Conservation (phyloP, 192 early-diverging fungal genomes). For the Entomortierella lignicola region DNA sequence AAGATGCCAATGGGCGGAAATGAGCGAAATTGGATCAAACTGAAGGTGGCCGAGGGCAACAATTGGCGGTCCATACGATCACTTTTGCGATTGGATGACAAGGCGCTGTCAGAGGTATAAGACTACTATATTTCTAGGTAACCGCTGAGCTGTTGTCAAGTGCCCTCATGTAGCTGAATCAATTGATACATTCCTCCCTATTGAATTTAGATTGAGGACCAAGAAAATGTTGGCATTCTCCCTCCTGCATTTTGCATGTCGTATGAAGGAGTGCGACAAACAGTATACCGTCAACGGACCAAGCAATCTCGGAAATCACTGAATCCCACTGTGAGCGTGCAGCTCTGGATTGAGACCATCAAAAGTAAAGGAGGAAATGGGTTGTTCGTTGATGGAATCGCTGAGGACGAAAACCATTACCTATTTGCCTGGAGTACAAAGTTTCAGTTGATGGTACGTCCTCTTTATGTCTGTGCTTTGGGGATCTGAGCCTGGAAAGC, state of each 20-base stretch:
- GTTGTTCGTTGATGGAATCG: constrained; percentile 13
- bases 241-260: constrained; percentile 16
- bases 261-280: constrained; percentile 15
- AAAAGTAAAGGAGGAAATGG: constrained; percentile 18
- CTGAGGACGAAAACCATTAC: background rate
- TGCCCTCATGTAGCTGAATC: background rate
- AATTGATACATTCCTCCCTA: background rate
- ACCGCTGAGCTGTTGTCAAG: too few relatives aligned
- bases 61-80: constrained; percentile 15
- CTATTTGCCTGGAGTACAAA: background rate
- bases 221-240: constrained; percentile 1
- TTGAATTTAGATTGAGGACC: constrained; percentile 6
- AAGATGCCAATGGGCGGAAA: constrained; percentile 19
- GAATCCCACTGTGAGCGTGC: constrained; percentile 6
- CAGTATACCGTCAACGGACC: constrained; percentile 24
- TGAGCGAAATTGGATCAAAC: constrained; percentile 13
- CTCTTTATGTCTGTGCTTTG: too few relatives aligned
- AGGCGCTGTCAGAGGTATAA: constrained; percentile 3
- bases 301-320: constrained; percentile 17
- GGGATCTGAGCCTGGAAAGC: too few relatives aligned
- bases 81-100: constrained; percentile 9
- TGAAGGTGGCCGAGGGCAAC: constrained; percentile 16
- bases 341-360: constrained; percentile 18
- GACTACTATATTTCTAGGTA: background rate
- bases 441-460: background rate